phyloP scores from a whole-genome alignment of 768 basidiomycete genomes.

The Tubosaeta sp. region DNA sequence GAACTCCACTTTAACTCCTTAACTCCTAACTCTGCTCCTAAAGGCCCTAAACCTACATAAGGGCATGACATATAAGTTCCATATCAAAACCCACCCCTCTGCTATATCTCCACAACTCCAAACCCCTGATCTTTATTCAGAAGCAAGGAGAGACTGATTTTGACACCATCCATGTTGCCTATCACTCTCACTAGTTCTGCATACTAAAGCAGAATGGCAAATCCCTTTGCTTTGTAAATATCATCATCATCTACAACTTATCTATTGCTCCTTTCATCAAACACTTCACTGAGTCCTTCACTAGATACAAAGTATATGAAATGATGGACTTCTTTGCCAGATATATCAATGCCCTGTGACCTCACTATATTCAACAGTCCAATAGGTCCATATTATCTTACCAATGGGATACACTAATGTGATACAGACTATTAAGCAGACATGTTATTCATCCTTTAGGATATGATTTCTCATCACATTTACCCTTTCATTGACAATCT shows the following conservation, averaged over 20 bases:
- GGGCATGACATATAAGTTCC: no score
- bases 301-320: background rate
- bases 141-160: no score
- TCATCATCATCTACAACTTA: background rate
- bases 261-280: background rate
- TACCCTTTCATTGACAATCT: slow-evolving; percentile 39
- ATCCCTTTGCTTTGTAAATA: no score
- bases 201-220: no score
- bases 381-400: slow-evolving; percentile 1
- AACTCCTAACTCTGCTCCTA: no score
- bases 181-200: no score
- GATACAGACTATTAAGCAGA: slow-evolving; percentile 37
- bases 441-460: slow-evolving; percentile 33
- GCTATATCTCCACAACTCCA: no score
- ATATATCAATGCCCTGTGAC: slow-evolving; percentile 16
- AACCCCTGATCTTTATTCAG: no score
- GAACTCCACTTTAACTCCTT: no score
- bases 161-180: no score
- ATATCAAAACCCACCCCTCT: no score
- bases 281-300: background rate
- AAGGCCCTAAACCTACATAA: no score
- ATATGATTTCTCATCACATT: slow-evolving; percentile 37
- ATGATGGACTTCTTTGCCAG: slow-evolving; percentile 3
- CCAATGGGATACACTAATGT: slow-evolving; percentile 41
- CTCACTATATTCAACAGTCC: slow-evolving; percentile 38